Conservation (phyloP, 768 basidiomycete genomes). For the Naganishia vaughanmartiniae region DNA sequence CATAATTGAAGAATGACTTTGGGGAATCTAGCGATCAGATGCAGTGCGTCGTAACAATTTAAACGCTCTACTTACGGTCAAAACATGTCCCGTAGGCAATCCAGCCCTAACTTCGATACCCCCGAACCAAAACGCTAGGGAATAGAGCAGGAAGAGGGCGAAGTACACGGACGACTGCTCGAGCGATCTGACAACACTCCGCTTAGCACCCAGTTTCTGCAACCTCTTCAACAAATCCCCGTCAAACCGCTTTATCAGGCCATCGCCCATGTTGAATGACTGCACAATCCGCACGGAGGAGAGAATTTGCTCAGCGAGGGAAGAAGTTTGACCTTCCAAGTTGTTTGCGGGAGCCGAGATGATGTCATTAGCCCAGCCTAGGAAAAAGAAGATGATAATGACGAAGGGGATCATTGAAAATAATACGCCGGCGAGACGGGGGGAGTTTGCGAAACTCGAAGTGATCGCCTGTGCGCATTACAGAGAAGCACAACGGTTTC, state of each 20-base stretch:
- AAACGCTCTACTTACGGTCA: conserved; percentile 36
- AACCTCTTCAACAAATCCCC: conserved; percentile 51
- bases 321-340: conserved; percentile 38
- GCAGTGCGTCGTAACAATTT: neutral
- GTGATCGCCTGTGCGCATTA: conserved; percentile 33
- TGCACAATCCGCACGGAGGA: conserved; percentile 84
- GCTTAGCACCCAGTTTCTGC: conserved; percentile 31
- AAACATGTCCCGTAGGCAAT: conserved; percentile 36
- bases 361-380: conserved; percentile 37
- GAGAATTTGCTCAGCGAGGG: conserved; percentile 87
- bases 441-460: conserved; percentile 62
- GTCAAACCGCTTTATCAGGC: conserved; percentile 65
- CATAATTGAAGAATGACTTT: conserved; percentile 37
- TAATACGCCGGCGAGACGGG: conserved; percentile 64
- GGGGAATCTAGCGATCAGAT: neutral
- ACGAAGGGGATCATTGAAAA: conserved; percentile 82
- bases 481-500: too few relatives aligned
- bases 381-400: conserved; percentile 53
- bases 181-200: conserved; percentile 33
- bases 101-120: conserved; percentile 40
- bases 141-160: conserved; percentile 39
- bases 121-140: conserved; percentile 44
- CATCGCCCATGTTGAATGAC: conserved; percentile 78
- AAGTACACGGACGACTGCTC: conserved; percentile 38
- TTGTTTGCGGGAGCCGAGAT: conserved; percentile 23